Base-by-base conservation (phyloP, 495 filamentous ascomycete genomes). In the Letharia lupina region DNA sequence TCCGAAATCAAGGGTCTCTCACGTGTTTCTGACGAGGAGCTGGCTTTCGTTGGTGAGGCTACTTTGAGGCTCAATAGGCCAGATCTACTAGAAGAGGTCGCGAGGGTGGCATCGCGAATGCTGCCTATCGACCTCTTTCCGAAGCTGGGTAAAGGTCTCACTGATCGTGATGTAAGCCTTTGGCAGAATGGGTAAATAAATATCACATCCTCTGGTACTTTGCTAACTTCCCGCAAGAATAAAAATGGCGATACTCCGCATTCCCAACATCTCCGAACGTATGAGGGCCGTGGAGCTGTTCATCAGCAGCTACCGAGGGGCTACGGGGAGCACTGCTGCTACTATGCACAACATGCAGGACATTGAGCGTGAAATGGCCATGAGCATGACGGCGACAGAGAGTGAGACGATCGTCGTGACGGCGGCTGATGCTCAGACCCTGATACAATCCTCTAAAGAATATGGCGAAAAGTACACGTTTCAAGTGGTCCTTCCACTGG, bases 391-490 rank as follows among this genome's bases (percentile, higher is more conserved):
- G 3, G 37, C 31, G 37, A 23, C 7, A 13, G 11, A 15, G 15
- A 13, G 18, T 15, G 39, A 20, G 4, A 20, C 44, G 2, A 31
- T 44, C 37, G 20, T 1, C 7, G 40, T 61, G 13, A 44, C 40
- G 35, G 35, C 10, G 12, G 47, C 65, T 35, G 10, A 35, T 45
- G 12, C 35, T 11, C 33, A 33, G 23, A 9, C 31, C 18, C 45
- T 54, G 8, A 61, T 31, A 15, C n/a, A 57, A 9, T 13, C 63
- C 4, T 23, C 8, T 31, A 33, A 39, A 12, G 13, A 37, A 41
- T n/a, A 57, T 56, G 39, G 39, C 57, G 63, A 65, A 16, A 44
- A 37, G 20, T 56, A 47, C 28, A 42, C 56, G 12, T 47, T 58
- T 11, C 3, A 60, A 18, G 18, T 13, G 11, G 28, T 65, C 16